A percentile compares a stretch with the other conserved stretches of the same genome.
phyloP scores from a whole-genome alignment of 306 rosid species.

The Lathyrus tuberosus region DNA sequence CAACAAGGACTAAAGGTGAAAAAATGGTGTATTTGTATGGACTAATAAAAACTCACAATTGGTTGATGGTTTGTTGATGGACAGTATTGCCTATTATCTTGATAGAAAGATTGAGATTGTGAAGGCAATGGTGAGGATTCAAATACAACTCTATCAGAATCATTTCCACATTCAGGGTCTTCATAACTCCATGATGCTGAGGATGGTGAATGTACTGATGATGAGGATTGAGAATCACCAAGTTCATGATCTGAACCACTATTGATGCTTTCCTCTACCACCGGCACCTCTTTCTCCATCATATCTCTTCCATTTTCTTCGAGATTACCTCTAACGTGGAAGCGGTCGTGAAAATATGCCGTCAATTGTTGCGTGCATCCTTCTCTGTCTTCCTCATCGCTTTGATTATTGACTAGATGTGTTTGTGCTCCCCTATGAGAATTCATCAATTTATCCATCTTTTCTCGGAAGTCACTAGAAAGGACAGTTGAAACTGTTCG shows the following conservation, averaged over 20 bases:
- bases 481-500: slow-evolving; percentile 77
- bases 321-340: neutral
- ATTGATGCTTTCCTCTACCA: slow-evolving; percentile 39
- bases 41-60: slow-evolving; percentile 47
- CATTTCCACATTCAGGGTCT: slow-evolving; percentile 63
- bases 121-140: slow-evolving; percentile 50
- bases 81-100: slow-evolving; percentile 38
- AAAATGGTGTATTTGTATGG: no score
- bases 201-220: slow-evolving; percentile 47
- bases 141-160: slow-evolving; percentile 54
- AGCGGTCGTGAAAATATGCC: slow-evolving; percentile 27
- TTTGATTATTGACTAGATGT: slow-evolving; percentile 31
- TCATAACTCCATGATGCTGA: slow-evolving; percentile 72
- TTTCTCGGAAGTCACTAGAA: slow-evolving; percentile 62
- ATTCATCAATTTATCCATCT: slow-evolving; percentile 65
- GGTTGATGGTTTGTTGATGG: slow-evolving; percentile 46
- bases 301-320: slow-evolving; percentile 22
- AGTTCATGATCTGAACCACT: slow-evolving; percentile 53
- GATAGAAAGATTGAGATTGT: slow-evolving; percentile 46
- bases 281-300: slow-evolving; percentile 36
- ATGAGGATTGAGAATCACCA: slow-evolving; percentile 50
- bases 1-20: no score
- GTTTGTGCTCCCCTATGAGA: slow-evolving; percentile 52
- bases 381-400: slow-evolving; percentile 40
- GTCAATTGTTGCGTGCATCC: slow-evolving; percentile 35